Base-by-base conservation (phyloP, 2,329 filamentous ascomycete species). In the Bipolaris sorokiniana region DNA sequence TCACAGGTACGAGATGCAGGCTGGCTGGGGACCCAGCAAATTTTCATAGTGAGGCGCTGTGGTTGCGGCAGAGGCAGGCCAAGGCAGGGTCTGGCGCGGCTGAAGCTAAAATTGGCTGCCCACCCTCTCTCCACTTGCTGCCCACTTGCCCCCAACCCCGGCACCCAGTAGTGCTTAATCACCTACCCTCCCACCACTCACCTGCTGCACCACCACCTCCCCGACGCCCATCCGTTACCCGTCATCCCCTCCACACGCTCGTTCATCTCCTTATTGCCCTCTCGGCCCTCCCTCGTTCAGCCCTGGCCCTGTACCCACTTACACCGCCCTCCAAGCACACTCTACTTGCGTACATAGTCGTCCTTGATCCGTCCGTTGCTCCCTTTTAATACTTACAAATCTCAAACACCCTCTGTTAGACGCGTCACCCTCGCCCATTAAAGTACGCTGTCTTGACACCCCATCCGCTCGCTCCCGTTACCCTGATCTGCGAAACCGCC, bases 341-440 rank as follows among this genome's bases (percentile, higher is more conserved):
- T 31, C 28, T 10, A 5, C 28, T 31, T 10, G 28, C 28, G 28
- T 31, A 31, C 10, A 31, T 31, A 31, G 28, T 31, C 28, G 28
- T 31, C 28, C 28, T 31, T 31, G 28, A 31, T 31, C 28, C 28
- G 28, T 31, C 28, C 28, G 28, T 11, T 3, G 28, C 28, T 31
- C 63, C 61, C 41, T 28, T 28, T 64, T 64, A 66, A 63, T 37
- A 51, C 49, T 20, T 7, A 37, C 13, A 11, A 38, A 13, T 31
- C 40, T 44, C 51, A 44, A 44, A 44, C 48, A 41, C 44, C 58
- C 22, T 51, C 45, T 47, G 57, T 62, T 56, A 64, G 66, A 67
- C 63, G 65, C 67, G 62, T 65, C 65, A 64, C 59, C 65, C 58
- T 47, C 60, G 38, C n/a, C 37, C 48, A 44, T 49, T 52, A 51